A percentile compares a stretch with the other conserved stretches of the same genome.
These are phyloP conservation scores for Rhododendron ovatum DNA, from an alignment of 148 eudicot genomes.

Conservation along the genomic window DNA sequence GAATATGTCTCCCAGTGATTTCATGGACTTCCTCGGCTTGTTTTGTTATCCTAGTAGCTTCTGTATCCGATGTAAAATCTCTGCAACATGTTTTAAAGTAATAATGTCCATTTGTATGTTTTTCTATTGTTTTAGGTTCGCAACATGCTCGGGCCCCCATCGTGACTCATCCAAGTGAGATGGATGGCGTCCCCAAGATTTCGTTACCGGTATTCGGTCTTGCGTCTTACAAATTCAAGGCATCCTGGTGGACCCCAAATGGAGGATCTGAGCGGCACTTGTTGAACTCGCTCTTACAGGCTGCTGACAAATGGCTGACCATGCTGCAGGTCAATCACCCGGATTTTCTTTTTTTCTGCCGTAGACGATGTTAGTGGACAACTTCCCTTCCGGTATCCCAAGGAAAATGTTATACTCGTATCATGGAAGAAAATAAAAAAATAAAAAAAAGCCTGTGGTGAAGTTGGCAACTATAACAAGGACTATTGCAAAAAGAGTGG, in stretches of 20 bases:
- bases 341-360: slow-evolving; percentile 70
- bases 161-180: slow-evolving; percentile 40
- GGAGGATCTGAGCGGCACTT: slow-evolving; percentile 38
- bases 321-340: slow-evolving; percentile 74
- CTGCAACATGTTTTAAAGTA: not conserved
- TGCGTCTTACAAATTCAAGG: slow-evolving; percentile 70
- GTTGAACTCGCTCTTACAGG: slow-evolving; percentile 48
- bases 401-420: not conserved
- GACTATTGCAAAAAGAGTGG: not conserved
- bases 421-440: not conserved
- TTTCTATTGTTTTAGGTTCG: slow-evolving; percentile 26
- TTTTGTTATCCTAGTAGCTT: not conserved
- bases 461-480: not conserved
- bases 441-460: not conserved
- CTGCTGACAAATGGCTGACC: slow-evolving; percentile 58
- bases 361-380: slow-evolving; percentile 35
- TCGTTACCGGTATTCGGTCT: slow-evolving; percentile 75
- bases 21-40: not conserved
- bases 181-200: slow-evolving; percentile 57
- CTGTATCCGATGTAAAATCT: not conserved
- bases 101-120: not conserved
- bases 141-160: slow-evolving; percentile 38
- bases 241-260: slow-evolving; percentile 61
- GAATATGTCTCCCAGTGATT: slow-evolving; percentile 2
- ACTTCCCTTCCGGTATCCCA: not conserved